Evolutionary conservation across 495 filamentous ascomycete genomes (phyloP), one percentile per base, ranked within the genome.

Genomic region (Letharia columbiana): DNA sequence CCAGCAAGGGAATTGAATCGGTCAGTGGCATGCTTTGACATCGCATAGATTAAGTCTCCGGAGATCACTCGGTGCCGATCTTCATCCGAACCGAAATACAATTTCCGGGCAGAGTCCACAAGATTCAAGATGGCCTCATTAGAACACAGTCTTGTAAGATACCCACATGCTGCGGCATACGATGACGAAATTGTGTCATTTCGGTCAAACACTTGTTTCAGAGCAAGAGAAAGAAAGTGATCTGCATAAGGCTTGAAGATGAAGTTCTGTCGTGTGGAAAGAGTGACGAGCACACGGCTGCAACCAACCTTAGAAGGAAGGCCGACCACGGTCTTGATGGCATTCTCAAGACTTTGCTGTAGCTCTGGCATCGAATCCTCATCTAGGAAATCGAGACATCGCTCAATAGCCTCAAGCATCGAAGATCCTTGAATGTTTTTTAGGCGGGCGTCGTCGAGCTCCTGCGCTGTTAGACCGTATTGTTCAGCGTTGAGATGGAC

Each of bases 291-390:
- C 41, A 66, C 88, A 56, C 90, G 87, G 69, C 87, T 87, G 69
- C 91, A 93, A 41, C 91, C 94, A 60, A 97, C 87, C 78, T 96
- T 97, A 4, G 90, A 92, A 12, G 93, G 93, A 73, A 97, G 86
- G 5, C 91, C 93, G 56, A 98, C 83, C 5, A 91, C 89, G 28
- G 87, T 84, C 69, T 92, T 92, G 73, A 97, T 88, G 4, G 89
- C 86, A 47, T 83, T 84, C 70, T 91, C 85, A 1, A 98, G 80
- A 28, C 76, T 81, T 17, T 84, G 84, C 13, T 88, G 82, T n/a
- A 96, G 78, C 33, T 86, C 80, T 68, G 81, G 79, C 83, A 96
- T 91, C 39, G 87, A 87, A 18, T 76, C 74, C 6, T 86, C 86
- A 72, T 98, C 91, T 10, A 95, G 78, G n/a, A 86, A 84, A 68